Base-by-base conservation (phyloP, 208 protist genomes). In the Trypanosoma conorhini region DNA sequence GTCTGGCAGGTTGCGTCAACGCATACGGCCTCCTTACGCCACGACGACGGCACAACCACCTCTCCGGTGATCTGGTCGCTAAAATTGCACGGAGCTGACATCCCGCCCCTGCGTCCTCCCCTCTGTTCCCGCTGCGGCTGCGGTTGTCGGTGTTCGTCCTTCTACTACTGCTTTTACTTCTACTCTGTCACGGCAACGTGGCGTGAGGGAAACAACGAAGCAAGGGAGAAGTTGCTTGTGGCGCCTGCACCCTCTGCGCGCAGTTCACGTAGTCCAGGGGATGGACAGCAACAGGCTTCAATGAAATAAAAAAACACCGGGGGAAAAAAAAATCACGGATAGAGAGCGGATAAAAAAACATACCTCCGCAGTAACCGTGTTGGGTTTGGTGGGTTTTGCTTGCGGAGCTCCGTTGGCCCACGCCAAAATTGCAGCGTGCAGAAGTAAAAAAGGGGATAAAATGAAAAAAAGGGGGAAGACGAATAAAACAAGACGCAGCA, bases 41-140 rank as follows among this genome's bases (percentile, higher is more conserved):
- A 95, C 38, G 74, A 69, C 17, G 88, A 85, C 0, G 78, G 70
- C 30, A 96, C 87, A 42, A 63, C 55, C 22, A 94, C 83, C 77
- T 91, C 87, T 1, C 89, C 93, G 0, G 83, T 89, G 22, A 94
- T 65, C 65, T 93, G 82, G 62, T 81, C 77, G 61, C 87, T 91
- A 68, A 96, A 95, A 9, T 90, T 82, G 60, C 82, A 93, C 5
- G 81, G 63, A 12, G 77, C 76, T 4, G 63, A 63, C 85, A 91
- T 92, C 46, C 21, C 26, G 31, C 24, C 22, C 22, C 44, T 63
- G 62, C 19, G 5, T 48, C 59, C 30, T 48, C 62, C 38, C 59
- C 30, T 48, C 62, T 58, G 12, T 28, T 65, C 15, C 31, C 13
- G 3, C 24, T 54, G 51, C 52, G 4, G 10, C 19, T 74, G 60